Evolutionary conservation across 129 eudicot species (phyloP), one percentile per base, ranked within the genome.

Genomic region (Oenanthe sinensis): DNA sequence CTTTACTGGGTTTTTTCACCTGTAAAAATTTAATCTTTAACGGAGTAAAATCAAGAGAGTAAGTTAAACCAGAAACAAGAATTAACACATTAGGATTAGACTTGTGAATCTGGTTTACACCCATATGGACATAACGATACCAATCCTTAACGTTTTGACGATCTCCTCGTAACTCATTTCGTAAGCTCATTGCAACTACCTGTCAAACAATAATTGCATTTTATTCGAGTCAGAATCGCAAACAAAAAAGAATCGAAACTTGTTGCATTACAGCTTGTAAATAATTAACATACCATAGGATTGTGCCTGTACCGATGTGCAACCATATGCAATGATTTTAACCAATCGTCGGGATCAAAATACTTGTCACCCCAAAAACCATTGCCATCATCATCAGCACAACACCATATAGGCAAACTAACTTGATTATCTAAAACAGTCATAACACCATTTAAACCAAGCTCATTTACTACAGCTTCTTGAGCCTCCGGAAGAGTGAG

Each of bases 321-420:
- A 6, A 75, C 89, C 4, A 43, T 43, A 2, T 47, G 48, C 52
- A 83, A 71, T 9, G 86, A 86, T 1, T 40, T 44, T 24, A 80
- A 2, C 89, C 89, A 86, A 22, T 83, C 86, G 2, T 68, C 6
- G 0, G 89, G 82, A 19, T 83, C 76, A 43, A 86, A 80, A 54
- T 33, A 63, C 40, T 52, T 39, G 47, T 86, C 89, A 5, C 89
- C 89, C 45, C 83, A 86, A 45, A 83, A 86, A 13, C 89, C 89
- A 40, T 86, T 86, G 4, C 86, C 89, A 47, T 86, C 86, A 3
- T 74, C 26, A 2, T 17, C 76, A 65, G 70, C 33, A 15, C 89
- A 86, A n/a, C 89, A 83, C 89, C 89, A 86, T 4, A 26, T 46
- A 0, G 89, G 89, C 44, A 5, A 39, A 74, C 89, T 86, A 22